phyloP scores from a whole-genome alignment of 306 rosid genomes.

The Prinsepia uniflora region DNA sequence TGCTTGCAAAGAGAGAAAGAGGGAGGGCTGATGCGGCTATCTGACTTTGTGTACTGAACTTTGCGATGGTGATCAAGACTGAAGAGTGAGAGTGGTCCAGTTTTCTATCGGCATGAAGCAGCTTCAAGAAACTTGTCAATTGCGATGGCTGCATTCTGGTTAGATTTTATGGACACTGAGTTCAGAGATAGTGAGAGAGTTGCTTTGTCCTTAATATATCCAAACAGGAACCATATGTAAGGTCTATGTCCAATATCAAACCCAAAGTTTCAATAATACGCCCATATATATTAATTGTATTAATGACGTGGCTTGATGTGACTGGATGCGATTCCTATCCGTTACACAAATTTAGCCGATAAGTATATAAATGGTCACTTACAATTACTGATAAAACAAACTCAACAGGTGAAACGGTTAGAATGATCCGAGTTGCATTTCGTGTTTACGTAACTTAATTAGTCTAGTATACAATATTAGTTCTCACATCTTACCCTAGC shows the following conservation, averaged over 20 bases:
- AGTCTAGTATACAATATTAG: too few relatives aligned
- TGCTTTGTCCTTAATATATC: background rate
- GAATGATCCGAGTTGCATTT: too few relatives aligned
- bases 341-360: background rate
- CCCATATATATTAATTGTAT: background rate
- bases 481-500: too few relatives aligned
- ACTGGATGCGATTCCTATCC: constrained; percentile 2
- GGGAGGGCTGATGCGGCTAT: background rate
- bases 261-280: background rate
- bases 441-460: too few relatives aligned
- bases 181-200: background rate
- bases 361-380: too few relatives aligned
- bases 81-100: background rate
- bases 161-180: background rate
- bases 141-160: background rate
- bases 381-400: too few relatives aligned
- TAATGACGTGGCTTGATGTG: constrained; percentile 11
- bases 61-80: background rate
- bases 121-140: background rate
- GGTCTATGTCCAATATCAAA: background rate
- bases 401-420: too few relatives aligned
- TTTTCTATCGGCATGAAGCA: background rate
- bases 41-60: background rate
- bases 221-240: background rate
- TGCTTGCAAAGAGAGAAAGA: too few relatives aligned